Percentiles rank a stretch among this genome's conserved stretches.
Conservation (phyloP, 768 basidiomycete species). For the Mycena metata region DNA sequence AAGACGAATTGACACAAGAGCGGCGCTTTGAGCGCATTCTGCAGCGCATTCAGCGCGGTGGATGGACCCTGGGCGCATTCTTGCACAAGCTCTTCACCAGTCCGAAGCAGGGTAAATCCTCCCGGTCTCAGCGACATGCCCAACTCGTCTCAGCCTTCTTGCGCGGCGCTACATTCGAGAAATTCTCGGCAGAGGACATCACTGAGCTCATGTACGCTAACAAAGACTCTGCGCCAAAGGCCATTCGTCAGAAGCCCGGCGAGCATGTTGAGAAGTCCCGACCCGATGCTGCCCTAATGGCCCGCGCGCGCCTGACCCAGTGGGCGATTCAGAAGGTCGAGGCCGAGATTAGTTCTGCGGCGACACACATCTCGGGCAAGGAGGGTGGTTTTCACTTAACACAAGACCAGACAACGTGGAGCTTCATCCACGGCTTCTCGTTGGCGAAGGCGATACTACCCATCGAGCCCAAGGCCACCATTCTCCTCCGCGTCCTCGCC, state of each 20-base stretch:
- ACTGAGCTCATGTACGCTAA: conserved; percentile 18
- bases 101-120: neutral
- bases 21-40: conserved; percentile 16
- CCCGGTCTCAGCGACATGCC: conserved; percentile 1
- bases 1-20: neutral
- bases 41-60: neutral
- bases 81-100: neutral
- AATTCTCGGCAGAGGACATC: neutral
- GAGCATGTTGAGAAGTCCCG: neutral
- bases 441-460: conserved; percentile 8
- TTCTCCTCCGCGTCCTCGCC: conserved; percentile 9
- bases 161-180: neutral
- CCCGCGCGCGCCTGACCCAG: conserved; percentile 10
- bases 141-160: neutral
- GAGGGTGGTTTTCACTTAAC: conserved; percentile 17
- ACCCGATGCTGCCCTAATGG: neutral
- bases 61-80: conserved; percentile 13
- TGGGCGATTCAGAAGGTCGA: conserved; percentile 25
- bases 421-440: conserved; percentile 15
- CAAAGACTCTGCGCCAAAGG: neutral
- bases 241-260: neutral
- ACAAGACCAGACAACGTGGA: conserved; percentile 21
- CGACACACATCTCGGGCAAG: conserved; percentile 5
- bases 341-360: neutral
- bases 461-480: neutral